phyloP scores from a whole-genome alignment of 2,329 filamentous ascomycete species.

The Nemania sp. region DNA sequence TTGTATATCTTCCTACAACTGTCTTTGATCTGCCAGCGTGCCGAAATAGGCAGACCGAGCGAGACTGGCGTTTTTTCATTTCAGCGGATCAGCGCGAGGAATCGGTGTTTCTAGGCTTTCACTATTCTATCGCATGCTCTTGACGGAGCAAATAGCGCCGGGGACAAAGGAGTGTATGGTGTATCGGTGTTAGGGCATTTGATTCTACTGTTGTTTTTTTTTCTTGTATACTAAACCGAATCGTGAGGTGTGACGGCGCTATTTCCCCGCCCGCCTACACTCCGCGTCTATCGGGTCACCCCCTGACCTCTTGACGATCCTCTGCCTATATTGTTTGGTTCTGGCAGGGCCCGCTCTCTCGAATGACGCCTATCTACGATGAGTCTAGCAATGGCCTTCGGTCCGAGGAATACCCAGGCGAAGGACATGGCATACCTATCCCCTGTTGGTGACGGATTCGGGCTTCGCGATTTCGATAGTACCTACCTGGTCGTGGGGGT shows the following conservation, averaged over 20 bases:
- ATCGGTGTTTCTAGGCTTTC: slow-evolving; percentile 10
- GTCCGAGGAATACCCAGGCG: slow-evolving; percentile 15
- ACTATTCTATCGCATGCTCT: slow-evolving; percentile 16
- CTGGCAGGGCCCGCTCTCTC: slow-evolving; percentile 7
- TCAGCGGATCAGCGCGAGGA: slow-evolving; percentile 21
- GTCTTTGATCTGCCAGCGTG: slow-evolving; percentile 7
- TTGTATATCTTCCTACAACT: slow-evolving; percentile 11
- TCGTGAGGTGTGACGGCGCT: slow-evolving; percentile 18
- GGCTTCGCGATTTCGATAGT: slow-evolving; percentile 3
- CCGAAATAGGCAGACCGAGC: slow-evolving; percentile 2
- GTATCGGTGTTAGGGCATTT: slow-evolving; percentile 20
- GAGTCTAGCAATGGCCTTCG: slow-evolving; percentile 17
- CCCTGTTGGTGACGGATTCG: slow-evolving; percentile 4
- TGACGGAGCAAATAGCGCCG: slow-evolving; percentile 11
- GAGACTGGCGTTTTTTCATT: slow-evolving; percentile 24
- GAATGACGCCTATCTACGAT: background rate
- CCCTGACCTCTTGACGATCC: slow-evolving; percentile 4
- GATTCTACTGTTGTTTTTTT: background rate
- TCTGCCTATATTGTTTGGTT: background rate
- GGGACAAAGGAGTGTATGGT: slow-evolving; percentile 7
- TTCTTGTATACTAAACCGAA: slow-evolving; percentile 5
- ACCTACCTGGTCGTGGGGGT: slow-evolving; percentile 15
- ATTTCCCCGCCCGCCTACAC: slow-evolving; percentile 16
- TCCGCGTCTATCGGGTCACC: background rate
- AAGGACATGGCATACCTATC: slow-evolving; percentile 8